These are phyloP conservation scores for Monosporascus sp. DNA, from an alignment of 2,329 filamentous ascomycete genomes.

Conservation along the genomic window DNA sequence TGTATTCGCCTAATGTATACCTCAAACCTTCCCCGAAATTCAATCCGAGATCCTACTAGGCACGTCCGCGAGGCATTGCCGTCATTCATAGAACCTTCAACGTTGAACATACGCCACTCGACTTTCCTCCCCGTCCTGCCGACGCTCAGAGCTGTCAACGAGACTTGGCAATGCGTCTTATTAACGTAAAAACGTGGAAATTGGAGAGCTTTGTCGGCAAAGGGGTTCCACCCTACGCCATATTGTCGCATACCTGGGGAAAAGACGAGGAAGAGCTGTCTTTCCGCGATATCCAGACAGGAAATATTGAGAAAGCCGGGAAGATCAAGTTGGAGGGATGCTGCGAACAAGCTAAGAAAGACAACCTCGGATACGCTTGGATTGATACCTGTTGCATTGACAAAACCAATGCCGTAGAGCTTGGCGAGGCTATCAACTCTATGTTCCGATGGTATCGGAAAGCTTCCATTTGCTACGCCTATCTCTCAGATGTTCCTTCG, in stretches of 20 bases:
- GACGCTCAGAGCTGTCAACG: too few species aligned
- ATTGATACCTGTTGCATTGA: neutral
- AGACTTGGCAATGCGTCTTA: too few species aligned
- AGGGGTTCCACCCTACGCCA: neutral
- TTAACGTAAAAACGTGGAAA: too few species aligned
- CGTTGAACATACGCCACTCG: too few species aligned
- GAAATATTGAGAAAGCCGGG: neutral
- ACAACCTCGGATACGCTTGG: neutral
- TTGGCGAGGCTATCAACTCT: too few species aligned
- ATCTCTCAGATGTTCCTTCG: neutral
- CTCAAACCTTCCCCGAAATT: too few species aligned
- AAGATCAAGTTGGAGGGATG: neutral
- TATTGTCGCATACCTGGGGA: neutral
- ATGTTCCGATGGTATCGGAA: neutral
- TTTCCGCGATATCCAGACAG: neutral
- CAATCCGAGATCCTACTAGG: too few species aligned
- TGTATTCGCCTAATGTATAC: too few species aligned
- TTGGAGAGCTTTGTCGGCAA: too few species aligned
- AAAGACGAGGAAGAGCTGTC: neutral
- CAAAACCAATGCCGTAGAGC: neutral
- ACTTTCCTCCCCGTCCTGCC: too few species aligned
- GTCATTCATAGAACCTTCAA: too few species aligned
- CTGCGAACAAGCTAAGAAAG: neutral
- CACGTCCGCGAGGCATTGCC: too few species aligned
- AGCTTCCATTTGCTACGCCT: neutral